Evolutionary conservation across 176 grass and related monocot genomes (phyloP).

Genomic region (Oryza longistaminata): DNA sequence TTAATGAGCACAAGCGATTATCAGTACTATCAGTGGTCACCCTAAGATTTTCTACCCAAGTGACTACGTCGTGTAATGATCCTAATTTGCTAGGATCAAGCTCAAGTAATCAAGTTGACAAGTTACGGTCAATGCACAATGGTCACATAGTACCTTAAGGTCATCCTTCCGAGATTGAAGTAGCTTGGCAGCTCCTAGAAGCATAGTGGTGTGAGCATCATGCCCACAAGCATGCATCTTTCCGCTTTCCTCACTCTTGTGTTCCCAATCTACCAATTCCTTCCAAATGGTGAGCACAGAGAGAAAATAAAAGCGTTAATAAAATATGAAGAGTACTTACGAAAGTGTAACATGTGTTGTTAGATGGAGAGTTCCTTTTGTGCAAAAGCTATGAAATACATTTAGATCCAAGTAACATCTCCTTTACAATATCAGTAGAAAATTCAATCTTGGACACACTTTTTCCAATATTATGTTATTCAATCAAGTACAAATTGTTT

Average conservation of each 20-base stretch:
- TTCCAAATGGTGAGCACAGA: not conserved
- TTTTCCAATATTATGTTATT: not conserved
- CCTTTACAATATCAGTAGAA: not conserved
- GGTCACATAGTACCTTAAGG: slow-evolving; percentile 41
- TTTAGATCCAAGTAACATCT: not conserved
- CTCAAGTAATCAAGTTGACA: not conserved
- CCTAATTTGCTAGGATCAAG: not conserved
- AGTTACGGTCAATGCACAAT: not conserved
- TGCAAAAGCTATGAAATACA: not conserved
- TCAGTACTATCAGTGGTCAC: not conserved
- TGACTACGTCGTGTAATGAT: not conserved
- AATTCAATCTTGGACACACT: not conserved
- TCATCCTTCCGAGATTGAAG: slow-evolving; percentile 52
- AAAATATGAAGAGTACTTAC: not conserved
- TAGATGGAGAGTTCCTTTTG: not conserved
- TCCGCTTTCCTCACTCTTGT: slow-evolving; percentile 59
- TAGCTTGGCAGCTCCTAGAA: slow-evolving; percentile 66
- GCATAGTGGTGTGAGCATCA: slow-evolving; percentile 72
- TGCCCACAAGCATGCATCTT: slow-evolving; percentile 82
- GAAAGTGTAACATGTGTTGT: not conserved
- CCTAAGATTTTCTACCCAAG: not conserved
- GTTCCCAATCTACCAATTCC: slow-evolving; percentile 69
- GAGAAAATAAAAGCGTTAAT: not conserved
- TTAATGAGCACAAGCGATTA: not conserved
- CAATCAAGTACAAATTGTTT: not conserved